A percentile compares a stretch with the other conserved stretches of the same genome.
phyloP scores from a whole-genome alignment of 2,329 filamentous ascomycete genomes.

The Colletotrichum lini region DNA sequence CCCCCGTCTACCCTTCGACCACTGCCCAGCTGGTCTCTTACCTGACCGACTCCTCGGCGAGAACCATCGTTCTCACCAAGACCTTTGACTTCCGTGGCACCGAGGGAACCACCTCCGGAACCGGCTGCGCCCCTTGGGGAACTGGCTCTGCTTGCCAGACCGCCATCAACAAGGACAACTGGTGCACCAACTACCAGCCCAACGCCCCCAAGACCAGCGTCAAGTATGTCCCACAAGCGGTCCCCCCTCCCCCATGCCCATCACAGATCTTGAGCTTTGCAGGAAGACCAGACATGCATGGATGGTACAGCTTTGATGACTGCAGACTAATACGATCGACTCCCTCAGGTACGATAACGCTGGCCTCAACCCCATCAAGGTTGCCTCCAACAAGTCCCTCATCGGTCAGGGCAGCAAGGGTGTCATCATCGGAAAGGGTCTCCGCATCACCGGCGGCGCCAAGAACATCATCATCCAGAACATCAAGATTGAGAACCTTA shows the following conservation, averaged over 20 bases:
- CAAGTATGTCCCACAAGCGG: slow-evolving; percentile 38
- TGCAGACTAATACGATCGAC: not conserved
- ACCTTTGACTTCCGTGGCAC: slow-evolving; percentile 65
- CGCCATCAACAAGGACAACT: slow-evolving; percentile 72
- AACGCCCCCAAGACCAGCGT: slow-evolving; percentile 62
- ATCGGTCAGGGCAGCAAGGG: slow-evolving; percentile 67
- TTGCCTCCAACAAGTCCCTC: slow-evolving; percentile 71
- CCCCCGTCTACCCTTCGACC: slow-evolving; percentile 66
- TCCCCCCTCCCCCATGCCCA: not conserved
- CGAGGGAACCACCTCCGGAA: slow-evolving; percentile 10
- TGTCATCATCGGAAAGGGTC: slow-evolving; percentile 71
- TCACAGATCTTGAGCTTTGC: not conserved
- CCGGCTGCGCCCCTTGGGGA: slow-evolving; percentile 18
- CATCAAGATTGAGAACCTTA: slow-evolving; percentile 68
- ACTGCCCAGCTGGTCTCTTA: slow-evolving; percentile 71
- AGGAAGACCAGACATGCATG: no score
- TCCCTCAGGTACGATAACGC: slow-evolving; percentile 62
- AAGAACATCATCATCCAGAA: slow-evolving; percentile 70
- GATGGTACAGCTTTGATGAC: no score
- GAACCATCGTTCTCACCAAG: slow-evolving; percentile 72
- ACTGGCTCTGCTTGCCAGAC: slow-evolving; percentile 68
- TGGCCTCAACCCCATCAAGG: slow-evolving; percentile 63
- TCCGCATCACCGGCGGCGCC: slow-evolving; percentile 62
- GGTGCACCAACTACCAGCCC: slow-evolving; percentile 72
- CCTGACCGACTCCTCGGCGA: slow-evolving; percentile 66